Percentiles rank a stretch among this genome's conserved stretches.
These are phyloP conservation scores for Sclerotinia trifoliorum DNA, from an alignment of 2,329 filamentous ascomycete genomes.

Conservation along the genomic window DNA sequence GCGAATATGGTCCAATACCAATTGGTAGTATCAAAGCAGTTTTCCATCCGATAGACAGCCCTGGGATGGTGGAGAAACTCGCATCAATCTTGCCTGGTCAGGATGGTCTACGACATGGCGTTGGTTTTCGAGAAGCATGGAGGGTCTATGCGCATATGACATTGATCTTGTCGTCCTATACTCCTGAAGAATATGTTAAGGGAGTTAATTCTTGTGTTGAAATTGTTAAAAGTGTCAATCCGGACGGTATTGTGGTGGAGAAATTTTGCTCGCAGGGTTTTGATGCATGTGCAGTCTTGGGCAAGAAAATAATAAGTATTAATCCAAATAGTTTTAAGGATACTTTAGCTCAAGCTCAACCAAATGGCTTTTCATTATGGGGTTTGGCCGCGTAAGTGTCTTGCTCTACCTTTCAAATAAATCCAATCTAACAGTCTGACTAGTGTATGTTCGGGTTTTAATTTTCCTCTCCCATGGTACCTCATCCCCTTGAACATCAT, in stretches of 20 bases:
- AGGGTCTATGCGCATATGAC: constrained; percentile 26
- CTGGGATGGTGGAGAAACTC: constrained; percentile 41
- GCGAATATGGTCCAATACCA: constrained; percentile 16
- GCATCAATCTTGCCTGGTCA: constrained; percentile 30
- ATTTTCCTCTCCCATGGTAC: constrained; percentile 48
- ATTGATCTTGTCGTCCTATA: constrained; percentile 40
- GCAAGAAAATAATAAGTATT: constrained; percentile 42
- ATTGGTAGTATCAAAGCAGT: constrained; percentile 26
- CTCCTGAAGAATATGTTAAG: constrained; percentile 43
- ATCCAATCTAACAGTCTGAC: neutral
- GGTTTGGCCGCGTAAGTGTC: constrained; percentile 44
- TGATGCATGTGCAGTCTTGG: constrained; percentile 44
- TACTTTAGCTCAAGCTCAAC: constrained; percentile 44
- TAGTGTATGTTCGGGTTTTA: constrained; percentile 42
- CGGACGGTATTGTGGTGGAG: constrained; percentile 47
- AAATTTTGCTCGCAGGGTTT: constrained; percentile 46
- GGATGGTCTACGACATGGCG: constrained; percentile 2
- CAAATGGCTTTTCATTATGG: constrained; percentile 40
- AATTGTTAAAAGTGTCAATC: constrained; percentile 43
- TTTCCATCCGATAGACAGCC: constrained; percentile 42
- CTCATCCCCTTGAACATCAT: constrained; percentile 46
- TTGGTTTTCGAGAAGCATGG: constrained; percentile 12
- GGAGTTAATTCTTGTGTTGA: constrained; percentile 43
- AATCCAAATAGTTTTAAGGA: constrained; percentile 48
- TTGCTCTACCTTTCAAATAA: neutral